Conservation (phyloP, 352 stramenopile species). For the Pythium apleroticum region DNA sequence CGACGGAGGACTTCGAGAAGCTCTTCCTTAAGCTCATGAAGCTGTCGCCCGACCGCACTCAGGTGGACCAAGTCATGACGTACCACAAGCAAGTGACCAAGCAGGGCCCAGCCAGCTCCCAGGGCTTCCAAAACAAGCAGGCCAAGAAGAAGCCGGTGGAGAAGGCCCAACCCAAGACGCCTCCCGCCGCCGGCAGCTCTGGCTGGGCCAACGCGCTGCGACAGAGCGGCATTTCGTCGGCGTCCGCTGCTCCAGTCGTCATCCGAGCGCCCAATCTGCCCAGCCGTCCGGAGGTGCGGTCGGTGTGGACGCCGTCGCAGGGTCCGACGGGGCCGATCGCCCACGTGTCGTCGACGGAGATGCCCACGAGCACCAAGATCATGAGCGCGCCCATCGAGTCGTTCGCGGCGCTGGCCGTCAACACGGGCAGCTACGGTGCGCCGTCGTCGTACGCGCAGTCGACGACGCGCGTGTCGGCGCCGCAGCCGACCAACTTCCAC, state of each 20-base stretch:
- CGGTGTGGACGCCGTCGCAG: conserved; percentile 24
- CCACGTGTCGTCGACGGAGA: conserved; percentile 25
- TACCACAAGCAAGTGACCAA: conserved; percentile 60
- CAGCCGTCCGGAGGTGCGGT: conserved; percentile 18
- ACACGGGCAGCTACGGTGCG: conserved; percentile 14
- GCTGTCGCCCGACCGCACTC: conserved; percentile 60
- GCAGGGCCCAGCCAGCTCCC: conserved; percentile 24
- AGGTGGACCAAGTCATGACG: conserved; percentile 61
- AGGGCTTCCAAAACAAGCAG: conserved; percentile 54
- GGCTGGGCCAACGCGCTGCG: conserved; percentile 76
- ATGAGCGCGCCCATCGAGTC: conserved; percentile 52
- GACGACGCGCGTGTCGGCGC: conserved; percentile 30
- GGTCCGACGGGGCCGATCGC: conserved; percentile 10
- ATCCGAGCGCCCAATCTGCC: conserved; percentile 24
- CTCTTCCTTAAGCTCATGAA: conserved; percentile 82
- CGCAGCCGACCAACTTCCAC: conserved; percentile 38
- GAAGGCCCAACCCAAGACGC: conserved; percentile 40
- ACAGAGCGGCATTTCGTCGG: conserved; percentile 50
- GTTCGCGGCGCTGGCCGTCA: conserved; percentile 47
- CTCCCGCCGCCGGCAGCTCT: conserved; percentile 34
- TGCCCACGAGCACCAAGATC: conserved; percentile 56
- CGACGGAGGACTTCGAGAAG: conserved; percentile 55
- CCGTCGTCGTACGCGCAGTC: conserved; percentile 44
- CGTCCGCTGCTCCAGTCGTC: conserved; percentile 17
- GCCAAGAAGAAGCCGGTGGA: conserved; percentile 29